Evolutionary conservation across 2,329 filamentous ascomycete species (phyloP).

Genomic region (Diplodia mutila): DNA sequence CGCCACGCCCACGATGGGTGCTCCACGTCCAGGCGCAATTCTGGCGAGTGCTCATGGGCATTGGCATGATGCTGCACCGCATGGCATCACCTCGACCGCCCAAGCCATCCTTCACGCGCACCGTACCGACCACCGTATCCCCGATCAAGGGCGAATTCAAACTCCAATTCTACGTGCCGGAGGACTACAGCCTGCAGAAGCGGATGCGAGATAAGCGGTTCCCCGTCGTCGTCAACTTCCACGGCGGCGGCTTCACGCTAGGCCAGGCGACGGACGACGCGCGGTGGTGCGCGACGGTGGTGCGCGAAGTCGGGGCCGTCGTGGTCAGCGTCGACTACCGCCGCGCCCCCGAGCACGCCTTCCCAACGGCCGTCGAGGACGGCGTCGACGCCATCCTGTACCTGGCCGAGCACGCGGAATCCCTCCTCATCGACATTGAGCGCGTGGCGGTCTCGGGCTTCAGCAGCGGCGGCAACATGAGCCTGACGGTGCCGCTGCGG

Average conservation of each 20-base stretch:
- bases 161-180: constrained; percentile 66
- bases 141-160: constrained; percentile 52
- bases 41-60: constrained; percentile 69
- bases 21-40: constrained; percentile 66
- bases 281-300: constrained; percentile 61
- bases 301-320: constrained; percentile 60
- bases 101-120: constrained; percentile 61
- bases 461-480: constrained; percentile 66
- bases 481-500: constrained; percentile 63
- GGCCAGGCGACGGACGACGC: constrained; percentile 64
- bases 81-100: constrained; percentile 64
- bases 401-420: constrained; percentile 58
- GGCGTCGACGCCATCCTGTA: constrained; percentile 65
- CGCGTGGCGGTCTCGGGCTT: constrained; percentile 65
- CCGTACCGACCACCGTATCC: constrained; percentile 56
- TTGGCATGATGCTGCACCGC: constrained; percentile 71
- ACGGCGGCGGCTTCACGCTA: constrained; percentile 66
- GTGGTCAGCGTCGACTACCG: constrained; percentile 66
- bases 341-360: constrained; percentile 63
- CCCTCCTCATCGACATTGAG: constrained; percentile 60
- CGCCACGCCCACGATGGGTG: constrained; percentile 57
- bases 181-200: constrained; percentile 51
- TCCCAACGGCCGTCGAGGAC: constrained; percentile 67
- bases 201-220: constrained; percentile 51
- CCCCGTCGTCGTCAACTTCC: constrained; percentile 66